A percentile compares a stretch with the other conserved stretches of the same genome.
These are phyloP conservation scores for Rhodotorula mucilaginosa DNA, from an alignment of 1,284 basidiomycete species.

Conservation along the genomic window DNA sequence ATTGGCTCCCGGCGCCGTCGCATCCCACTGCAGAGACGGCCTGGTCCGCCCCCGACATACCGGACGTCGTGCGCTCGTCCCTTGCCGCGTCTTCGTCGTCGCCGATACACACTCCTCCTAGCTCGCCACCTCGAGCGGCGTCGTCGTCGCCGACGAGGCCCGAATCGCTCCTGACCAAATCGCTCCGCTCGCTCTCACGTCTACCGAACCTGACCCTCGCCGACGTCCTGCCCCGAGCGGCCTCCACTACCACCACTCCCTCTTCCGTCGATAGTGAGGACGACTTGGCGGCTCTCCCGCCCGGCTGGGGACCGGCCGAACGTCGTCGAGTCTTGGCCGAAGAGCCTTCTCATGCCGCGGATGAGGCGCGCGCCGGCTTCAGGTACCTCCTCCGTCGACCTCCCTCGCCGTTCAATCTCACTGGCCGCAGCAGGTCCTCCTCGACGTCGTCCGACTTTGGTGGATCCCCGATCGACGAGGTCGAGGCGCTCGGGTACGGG, in stretches of 20 bases:
- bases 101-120: not conserved
- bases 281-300: conserved; percentile 19
- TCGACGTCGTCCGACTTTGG: not conserved
- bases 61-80: conserved; percentile 9
- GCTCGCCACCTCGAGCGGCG: not conserved
- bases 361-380: conserved; percentile 22
- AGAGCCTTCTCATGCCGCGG: conserved; percentile 26
- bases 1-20: conserved; percentile 22
- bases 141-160: not conserved
- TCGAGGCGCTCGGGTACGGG: conserved; percentile 11
- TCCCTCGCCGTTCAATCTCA: too few species aligned
- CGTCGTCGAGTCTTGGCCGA: conserved; percentile 20
- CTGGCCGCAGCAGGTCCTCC: not conserved
- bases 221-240: conserved; percentile 16
- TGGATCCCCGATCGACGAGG: not conserved
- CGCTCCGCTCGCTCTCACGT: conserved; percentile 29
- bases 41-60: conserved; percentile 3
- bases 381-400: conserved; percentile 1
- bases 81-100: not conserved
- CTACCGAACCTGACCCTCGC: conserved; percentile 28
- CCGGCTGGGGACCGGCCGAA: conserved; percentile 28
- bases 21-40: conserved; percentile 1
- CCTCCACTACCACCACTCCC: not conserved
- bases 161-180: conserved; percentile 31
- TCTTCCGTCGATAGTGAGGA: conserved; percentile 7